These are phyloP conservation scores for Lodderomyces beijingensis DNA, from an alignment of 1,139 yeast genomes.

Conservation along the genomic window DNA sequence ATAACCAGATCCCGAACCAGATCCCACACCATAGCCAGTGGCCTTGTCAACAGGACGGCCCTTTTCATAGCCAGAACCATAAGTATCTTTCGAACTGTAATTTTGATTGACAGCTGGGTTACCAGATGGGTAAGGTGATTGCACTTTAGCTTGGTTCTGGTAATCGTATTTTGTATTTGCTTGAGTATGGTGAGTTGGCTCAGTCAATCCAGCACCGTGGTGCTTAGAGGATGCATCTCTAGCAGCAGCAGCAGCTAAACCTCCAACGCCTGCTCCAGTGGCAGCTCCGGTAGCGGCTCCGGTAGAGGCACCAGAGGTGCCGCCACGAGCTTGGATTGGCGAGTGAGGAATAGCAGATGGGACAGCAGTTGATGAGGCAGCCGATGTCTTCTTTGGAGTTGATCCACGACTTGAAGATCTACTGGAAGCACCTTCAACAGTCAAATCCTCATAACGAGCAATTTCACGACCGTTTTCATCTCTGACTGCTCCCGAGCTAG, in stretches of 20 bases:
- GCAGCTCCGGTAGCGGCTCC: conserved; percentile 9
- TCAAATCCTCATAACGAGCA: conserved; percentile 13
- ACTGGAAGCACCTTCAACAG: conserved; percentile 7
- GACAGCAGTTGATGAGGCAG: conserved; percentile 1
- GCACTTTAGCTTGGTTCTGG: neutral
- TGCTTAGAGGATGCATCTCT: conserved; percentile 6
- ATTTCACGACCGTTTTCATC: conserved; percentile 25
- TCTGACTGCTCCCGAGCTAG: conserved; percentile 26
- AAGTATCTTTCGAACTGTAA: neutral
- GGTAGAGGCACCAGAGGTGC: conserved; percentile 4
- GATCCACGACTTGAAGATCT: conserved; percentile 2
- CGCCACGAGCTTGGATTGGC: neutral
- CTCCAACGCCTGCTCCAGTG: conserved; percentile 9
- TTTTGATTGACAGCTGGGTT: neutral
- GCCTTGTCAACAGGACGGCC: conserved; percentile 6
- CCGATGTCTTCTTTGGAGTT: conserved; percentile 1
- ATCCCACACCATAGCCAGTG: neutral
- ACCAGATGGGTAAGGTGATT: neutral
- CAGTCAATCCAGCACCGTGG: conserved; percentile 6
- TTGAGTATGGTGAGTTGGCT: conserved; percentile 6
- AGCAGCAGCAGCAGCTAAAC: conserved; percentile 10
- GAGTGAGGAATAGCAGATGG: conserved; percentile 2
- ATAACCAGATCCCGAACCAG: neutral
- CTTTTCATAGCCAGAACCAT: conserved; percentile 3
- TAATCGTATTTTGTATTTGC: conserved; percentile 3